A percentile compares a stretch with the other conserved stretches of the same genome.
Conservation (phyloP, 1,284 basidiomycete genomes). For the Rhodotorula glutinis region DNA sequence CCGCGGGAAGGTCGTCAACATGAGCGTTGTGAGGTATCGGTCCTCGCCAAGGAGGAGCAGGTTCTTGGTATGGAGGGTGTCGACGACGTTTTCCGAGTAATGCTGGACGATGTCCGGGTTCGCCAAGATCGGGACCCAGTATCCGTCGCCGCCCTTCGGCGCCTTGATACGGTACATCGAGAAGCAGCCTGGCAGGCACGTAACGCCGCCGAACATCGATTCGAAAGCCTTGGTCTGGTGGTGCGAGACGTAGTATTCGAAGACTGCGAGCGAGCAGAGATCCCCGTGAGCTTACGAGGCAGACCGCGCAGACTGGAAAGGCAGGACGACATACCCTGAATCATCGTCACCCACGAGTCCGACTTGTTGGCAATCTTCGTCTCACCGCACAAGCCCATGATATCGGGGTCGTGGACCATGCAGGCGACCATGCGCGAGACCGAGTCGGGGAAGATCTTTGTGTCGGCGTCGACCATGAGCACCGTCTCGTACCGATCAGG, state of each 20-base stretch:
- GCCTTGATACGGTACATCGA: conserved; percentile 53
- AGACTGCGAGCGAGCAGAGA: conserved; percentile 55
- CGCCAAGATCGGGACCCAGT: conserved; percentile 52
- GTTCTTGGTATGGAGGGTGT: conserved; percentile 54
- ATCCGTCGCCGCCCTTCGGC: conserved; percentile 52
- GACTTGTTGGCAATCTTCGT: conserved; percentile 54
- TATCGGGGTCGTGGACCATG: conserved; percentile 54
- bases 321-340: conserved; percentile 45
- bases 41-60: conserved; percentile 53
- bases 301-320: not conserved
- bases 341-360: conserved; percentile 54
- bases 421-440: conserved; percentile 52
- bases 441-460: conserved; percentile 52
- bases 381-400: conserved; percentile 55
- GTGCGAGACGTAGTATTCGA: conserved; percentile 99
- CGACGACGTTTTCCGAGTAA: conserved; percentile 54
- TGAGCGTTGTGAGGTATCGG: conserved; percentile 53
- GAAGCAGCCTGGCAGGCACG: conserved; percentile 53
- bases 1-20: conserved; percentile 54
- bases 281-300: not conserved
- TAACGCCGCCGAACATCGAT: conserved; percentile 52
- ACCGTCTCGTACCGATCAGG: conserved; percentile 52
- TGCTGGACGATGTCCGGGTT: conserved; percentile 53
- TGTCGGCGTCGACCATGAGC: conserved; percentile 53
- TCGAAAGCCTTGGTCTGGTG: conserved; percentile 68